A percentile compares a stretch with the other conserved stretches of the same genome.
These are phyloP conservation scores for Sporobolomyces pararoseus DNA, from an alignment of 768 basidiomycete genomes.

Conservation along the genomic window DNA sequence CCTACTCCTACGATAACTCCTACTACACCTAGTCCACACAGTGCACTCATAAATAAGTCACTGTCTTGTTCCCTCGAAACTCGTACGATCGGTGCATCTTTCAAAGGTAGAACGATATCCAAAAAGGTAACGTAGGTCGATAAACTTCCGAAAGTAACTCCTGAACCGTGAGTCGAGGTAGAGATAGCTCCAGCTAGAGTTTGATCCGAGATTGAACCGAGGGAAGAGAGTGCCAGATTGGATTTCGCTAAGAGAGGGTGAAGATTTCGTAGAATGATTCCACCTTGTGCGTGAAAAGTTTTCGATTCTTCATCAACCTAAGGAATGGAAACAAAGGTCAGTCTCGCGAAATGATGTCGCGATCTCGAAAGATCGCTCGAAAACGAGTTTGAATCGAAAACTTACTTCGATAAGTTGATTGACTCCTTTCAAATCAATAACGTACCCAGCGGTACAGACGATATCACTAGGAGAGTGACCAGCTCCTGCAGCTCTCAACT, in stretches of 20 bases:
- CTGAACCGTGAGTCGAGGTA: conserved; percentile 93
- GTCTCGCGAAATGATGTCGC: background rate
- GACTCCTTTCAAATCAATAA: conserved; percentile 73
- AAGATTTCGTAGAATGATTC: conserved; percentile 53
- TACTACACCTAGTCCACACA: conserved; percentile 86
- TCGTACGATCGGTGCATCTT: conserved; percentile 62
- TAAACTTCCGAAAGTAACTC: conserved; percentile 71
- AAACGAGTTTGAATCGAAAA: no score
- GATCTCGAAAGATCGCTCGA: conserved; percentile 1
- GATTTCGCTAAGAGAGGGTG: conserved; percentile 55
- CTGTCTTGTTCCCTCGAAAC: conserved; percentile 60
- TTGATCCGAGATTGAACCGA: conserved; percentile 96
- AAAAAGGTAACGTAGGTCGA: conserved; percentile 74
- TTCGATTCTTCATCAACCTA: conserved; percentile 68
- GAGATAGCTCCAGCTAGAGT: conserved; percentile 86
- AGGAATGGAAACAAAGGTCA: conserved; percentile 20
- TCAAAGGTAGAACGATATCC: conserved; percentile 64
- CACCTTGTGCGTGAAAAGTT: conserved; percentile 69
- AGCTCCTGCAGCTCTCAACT: conserved; percentile 76
- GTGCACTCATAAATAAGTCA: conserved; percentile 81
- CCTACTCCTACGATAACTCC: conserved; percentile 78
- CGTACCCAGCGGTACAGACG: conserved; percentile 67
- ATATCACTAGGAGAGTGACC: conserved; percentile 93
- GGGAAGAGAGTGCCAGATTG: conserved; percentile 78
- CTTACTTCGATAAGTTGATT: conserved; percentile 73